Evolutionary conservation across 805 yeast genomes (phyloP), one percentile per base, ranked within the genome.

Genomic region (Pichia thaimueangensis): DNA sequence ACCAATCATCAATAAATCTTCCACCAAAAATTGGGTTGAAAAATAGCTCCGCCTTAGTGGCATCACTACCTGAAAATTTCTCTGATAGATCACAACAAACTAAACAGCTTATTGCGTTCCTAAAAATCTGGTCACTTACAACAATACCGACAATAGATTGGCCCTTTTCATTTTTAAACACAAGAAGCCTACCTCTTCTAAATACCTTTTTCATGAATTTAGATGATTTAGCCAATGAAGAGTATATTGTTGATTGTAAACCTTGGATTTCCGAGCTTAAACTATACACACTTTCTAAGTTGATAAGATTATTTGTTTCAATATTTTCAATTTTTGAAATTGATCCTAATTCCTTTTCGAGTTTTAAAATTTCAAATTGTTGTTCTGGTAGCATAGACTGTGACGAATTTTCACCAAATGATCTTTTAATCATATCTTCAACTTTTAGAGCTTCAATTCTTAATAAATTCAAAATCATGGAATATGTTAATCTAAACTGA

Each of bases 341-440:
- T 3, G 40, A 36, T 27, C 48, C 49, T 19, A 86, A 59, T 33
- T 76, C 64, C 7, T 64, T 68, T 35, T 76, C 73, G 30, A 81
- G 65, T 32, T 65, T 65, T 37, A 76, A 69, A 22, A 87, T 77
- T 47, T 74, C 72, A 55, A 74, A 71, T 59, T 88, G 82, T 56
- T 86, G 93, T 49, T 88, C 94, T 0, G 97, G 97, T 40, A 87
- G 64, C 51, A 89, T 64, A 0, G 87, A 76, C 58, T 91, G 97
- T 1, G 89, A 73, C 0, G 89, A 71, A 56, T 93, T 89, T 58
- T 93, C 98, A 63, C 94, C 78, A 62, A 93, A 93, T 0, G 97
- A 88, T 49, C 91, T 85, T 58, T 89, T 91, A 54, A 93, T 91
- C 95, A 93, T 93, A 59, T 93, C 98, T 58, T 93, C 98, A n/a